Evolutionary conservation across 805 yeast species (phyloP).

Genomic region (Myxozyma udenii): DNA sequence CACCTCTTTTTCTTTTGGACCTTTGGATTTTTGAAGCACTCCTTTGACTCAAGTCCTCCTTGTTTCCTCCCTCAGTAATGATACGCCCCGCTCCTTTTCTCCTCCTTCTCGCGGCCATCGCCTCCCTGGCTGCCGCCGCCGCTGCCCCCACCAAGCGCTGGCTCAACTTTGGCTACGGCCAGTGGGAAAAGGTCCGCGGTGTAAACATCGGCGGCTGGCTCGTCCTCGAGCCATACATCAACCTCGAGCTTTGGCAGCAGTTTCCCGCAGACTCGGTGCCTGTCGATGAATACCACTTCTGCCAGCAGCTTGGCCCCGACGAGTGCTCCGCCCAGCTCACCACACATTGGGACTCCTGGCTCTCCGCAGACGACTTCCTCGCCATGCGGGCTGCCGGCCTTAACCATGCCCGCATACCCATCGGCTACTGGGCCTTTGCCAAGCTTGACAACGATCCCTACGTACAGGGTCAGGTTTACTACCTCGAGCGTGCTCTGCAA

Average conservation of each 20-base stretch:
- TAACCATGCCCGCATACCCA: slow-evolving; percentile 52
- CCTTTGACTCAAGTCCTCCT: no score
- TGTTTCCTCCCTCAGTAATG: no score
- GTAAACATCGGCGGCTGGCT: slow-evolving; percentile 90
- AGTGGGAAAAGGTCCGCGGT: slow-evolving; percentile 45
- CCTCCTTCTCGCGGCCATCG: neutral
- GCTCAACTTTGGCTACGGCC: slow-evolving; percentile 30
- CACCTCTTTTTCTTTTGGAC: no score
- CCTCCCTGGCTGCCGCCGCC: neutral
- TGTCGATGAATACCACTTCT: slow-evolving; percentile 77
- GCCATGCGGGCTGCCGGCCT: slow-evolving; percentile 56
- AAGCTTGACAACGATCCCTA: slow-evolving; percentile 46
- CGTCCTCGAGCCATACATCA: slow-evolving; percentile 75
- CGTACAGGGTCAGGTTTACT: slow-evolving; percentile 72
- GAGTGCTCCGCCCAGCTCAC: slow-evolving; percentile 49
- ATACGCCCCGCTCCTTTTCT: no score
- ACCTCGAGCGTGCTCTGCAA: slow-evolving; percentile 68
- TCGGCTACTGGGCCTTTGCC: slow-evolving; percentile 69
- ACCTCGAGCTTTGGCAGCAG: slow-evolving; percentile 68
- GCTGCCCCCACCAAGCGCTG: slow-evolving; percentile 17
- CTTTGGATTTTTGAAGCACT: no score
- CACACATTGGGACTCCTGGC: slow-evolving; percentile 67
- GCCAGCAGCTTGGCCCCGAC: slow-evolving; percentile 47
- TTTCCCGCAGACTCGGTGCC: slow-evolving; percentile 53
- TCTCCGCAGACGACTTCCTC: slow-evolving; percentile 59